Evolutionary conservation across 176 grass and related monocot species (phyloP).

Genomic region (Cymbopogon citratus): DNA sequence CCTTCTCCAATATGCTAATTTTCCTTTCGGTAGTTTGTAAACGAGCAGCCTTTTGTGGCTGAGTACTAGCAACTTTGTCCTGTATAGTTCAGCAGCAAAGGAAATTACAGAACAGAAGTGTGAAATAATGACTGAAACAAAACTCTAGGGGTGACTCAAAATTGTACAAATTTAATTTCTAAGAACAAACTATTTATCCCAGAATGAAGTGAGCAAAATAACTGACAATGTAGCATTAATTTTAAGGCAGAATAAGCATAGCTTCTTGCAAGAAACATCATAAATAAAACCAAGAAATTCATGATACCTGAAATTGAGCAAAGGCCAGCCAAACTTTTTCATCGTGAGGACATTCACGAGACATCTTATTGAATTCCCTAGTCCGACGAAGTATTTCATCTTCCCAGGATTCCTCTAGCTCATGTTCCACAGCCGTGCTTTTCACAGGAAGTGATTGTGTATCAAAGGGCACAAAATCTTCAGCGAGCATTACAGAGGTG

Average conservation of each 20-base stretch:
- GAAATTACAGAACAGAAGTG: background rate
- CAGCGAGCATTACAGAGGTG: conserved; percentile 34
- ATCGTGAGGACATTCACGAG: conserved; percentile 75
- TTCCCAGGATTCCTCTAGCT: conserved; percentile 91
- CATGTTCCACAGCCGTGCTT: conserved; percentile 28
- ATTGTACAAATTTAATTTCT: background rate
- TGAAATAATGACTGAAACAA: background rate
- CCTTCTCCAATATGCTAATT: conserved; percentile 92
- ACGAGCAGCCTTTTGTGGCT: conserved; percentile 72
- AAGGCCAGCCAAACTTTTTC: conserved; percentile 90
- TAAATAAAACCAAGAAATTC: background rate
- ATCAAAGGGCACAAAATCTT: conserved; percentile 69
- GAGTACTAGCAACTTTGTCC: conserved; percentile 80
- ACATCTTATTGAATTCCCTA: conserved; percentile 84
- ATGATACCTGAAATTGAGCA: conserved; percentile 88
- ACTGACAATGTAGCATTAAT: background rate
- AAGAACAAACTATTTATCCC: conserved; percentile 2
- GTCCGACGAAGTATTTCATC: conserved; percentile 88
- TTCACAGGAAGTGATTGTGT: conserved; percentile 34
- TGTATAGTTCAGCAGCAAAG: conserved; percentile 27
- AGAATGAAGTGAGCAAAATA: background rate
- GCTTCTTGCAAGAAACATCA: conserved; percentile 11
- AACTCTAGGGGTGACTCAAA: conserved; percentile 14
- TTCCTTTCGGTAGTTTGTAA: conserved; percentile 93
- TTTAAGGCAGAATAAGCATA: background rate